Evolutionary conservation across 1,139 yeast genomes (phyloP).

Genomic region (Dujonia santamariae): DNA sequence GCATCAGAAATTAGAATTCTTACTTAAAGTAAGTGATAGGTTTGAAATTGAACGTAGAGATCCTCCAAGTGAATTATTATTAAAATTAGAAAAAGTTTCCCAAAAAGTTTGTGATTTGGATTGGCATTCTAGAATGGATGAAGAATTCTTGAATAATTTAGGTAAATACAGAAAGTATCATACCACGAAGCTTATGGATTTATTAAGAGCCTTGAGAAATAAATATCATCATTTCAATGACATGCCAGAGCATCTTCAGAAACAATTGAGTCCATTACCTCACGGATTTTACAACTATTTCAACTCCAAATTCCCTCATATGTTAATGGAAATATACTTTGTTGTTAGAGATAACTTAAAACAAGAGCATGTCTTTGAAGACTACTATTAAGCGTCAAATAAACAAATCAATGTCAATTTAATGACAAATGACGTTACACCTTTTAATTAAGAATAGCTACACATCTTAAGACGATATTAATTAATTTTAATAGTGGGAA

Average conservation of each 20-base stretch:
- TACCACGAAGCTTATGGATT: slow-evolving; percentile 73
- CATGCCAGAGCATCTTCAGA: slow-evolving; percentile 60
- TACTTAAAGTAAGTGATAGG: slow-evolving; percentile 84
- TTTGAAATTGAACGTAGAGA: slow-evolving; percentile 86
- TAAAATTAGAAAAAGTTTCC: slow-evolving; percentile 58
- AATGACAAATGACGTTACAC: no score
- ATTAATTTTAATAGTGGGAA: no score
- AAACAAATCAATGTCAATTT: no score
- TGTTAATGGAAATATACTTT: slow-evolving; percentile 72
- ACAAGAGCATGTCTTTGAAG: slow-evolving; percentile 59
- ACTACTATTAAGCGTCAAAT: slow-evolving; percentile 37
- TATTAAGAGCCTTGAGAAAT: slow-evolving; percentile 84
- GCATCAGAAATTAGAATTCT: slow-evolving; percentile 75
- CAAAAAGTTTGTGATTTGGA: slow-evolving; percentile 54
- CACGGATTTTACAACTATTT: slow-evolving; percentile 80
- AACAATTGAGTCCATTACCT: slow-evolving; percentile 75
- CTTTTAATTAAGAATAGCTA: neutral
- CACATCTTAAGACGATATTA: neutral
- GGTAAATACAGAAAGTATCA: slow-evolving; percentile 91
- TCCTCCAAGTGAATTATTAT: slow-evolving; percentile 70
- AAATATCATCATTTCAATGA: slow-evolving; percentile 93
- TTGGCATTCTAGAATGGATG: slow-evolving; percentile 79
- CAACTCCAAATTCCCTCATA: slow-evolving; percentile 67
- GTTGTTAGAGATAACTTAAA: slow-evolving; percentile 56
- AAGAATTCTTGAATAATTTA: slow-evolving; percentile 69